Conservation (phyloP, 805 yeast species). For the Metschnikowia proteae region DNA sequence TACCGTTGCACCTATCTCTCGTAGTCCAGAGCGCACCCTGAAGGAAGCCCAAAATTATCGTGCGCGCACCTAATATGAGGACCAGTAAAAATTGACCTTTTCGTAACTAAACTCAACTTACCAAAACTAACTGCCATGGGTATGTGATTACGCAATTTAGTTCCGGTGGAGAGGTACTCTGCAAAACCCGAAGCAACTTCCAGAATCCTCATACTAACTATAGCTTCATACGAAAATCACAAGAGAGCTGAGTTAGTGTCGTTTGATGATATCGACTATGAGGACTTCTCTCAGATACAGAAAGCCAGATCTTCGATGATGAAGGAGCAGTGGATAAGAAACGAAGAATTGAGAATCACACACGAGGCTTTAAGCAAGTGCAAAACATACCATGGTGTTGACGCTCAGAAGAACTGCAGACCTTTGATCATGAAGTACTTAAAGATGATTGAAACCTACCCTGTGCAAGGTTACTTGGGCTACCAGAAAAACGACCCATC, state of each 20-base stretch:
- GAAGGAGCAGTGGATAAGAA: conserved; percentile 76
- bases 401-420: conserved; percentile 68
- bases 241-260: conserved; percentile 68
- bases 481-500: conserved; percentile 87
- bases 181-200: not conserved
- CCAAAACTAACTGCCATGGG: conserved; percentile 11
- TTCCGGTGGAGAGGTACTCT: not conserved
- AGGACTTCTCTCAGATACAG: conserved; percentile 56
- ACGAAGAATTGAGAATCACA: conserved; percentile 60
- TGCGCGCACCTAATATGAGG: conserved; percentile 16
- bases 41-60: conserved; percentile 10
- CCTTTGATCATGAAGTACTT: conserved; percentile 73
- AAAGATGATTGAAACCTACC: conserved; percentile 68
- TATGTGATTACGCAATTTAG: conserved; percentile 6
- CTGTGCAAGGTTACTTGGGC: conserved; percentile 72
- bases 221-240: conserved; percentile 37
- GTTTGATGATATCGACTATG: conserved; percentile 78
- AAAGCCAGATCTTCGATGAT: conserved; percentile 74
- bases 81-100: conserved; percentile 35
- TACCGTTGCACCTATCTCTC: not conserved
- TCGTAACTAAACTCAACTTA: conserved; percentile 13
- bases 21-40: conserved; percentile 1
- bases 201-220: conserved; percentile 11
- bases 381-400: conserved; percentile 53
- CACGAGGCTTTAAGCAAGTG: conserved; percentile 77